Evolutionary conservation across 306 rosid species (phyloP).

Genomic region (Begonia peltatifolia): DNA sequence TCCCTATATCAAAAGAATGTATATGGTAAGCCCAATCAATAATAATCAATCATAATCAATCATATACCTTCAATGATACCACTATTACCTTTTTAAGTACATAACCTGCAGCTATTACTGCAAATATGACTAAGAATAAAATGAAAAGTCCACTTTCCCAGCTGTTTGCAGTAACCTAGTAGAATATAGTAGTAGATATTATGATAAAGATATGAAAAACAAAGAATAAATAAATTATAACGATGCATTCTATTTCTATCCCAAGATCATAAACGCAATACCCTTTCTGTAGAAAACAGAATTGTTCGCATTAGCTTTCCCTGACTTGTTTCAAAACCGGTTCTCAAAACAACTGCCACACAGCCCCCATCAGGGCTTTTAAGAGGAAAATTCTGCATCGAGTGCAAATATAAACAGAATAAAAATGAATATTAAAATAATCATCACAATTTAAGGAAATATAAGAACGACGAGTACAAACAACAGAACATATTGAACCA

Average conservation of each 20-base stretch:
- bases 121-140: conserved; percentile 83
- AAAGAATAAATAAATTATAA: conserved; percentile 2
- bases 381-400: conserved; percentile 65
- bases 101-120: conserved; percentile 95
- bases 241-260: conserved; percentile 4
- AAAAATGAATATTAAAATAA: conserved; percentile 6
- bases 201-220: neutral
- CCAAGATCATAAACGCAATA: conserved; percentile 20
- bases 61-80: conserved; percentile 6
- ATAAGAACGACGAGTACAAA: too few species aligned
- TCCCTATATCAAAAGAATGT: conserved; percentile 39
- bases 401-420: neutral
- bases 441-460: neutral
- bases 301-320: conserved; percentile 99
- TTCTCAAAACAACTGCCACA: conserved; percentile 86
- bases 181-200: neutral
- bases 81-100: conserved; percentile 70
- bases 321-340: conserved; percentile 99
- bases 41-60: conserved; percentile 1
- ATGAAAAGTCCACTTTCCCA: conserved; percentile 99
- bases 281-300: conserved; percentile 96
- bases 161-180: conserved; percentile 96
- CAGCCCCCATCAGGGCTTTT: conserved; percentile 98
- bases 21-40: conserved; percentile 5
- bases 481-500: neutral